These are phyloP conservation scores for Corynascus novoguineensis DNA, from an alignment of 495 filamentous ascomycete species.

Conservation along the genomic window DNA sequence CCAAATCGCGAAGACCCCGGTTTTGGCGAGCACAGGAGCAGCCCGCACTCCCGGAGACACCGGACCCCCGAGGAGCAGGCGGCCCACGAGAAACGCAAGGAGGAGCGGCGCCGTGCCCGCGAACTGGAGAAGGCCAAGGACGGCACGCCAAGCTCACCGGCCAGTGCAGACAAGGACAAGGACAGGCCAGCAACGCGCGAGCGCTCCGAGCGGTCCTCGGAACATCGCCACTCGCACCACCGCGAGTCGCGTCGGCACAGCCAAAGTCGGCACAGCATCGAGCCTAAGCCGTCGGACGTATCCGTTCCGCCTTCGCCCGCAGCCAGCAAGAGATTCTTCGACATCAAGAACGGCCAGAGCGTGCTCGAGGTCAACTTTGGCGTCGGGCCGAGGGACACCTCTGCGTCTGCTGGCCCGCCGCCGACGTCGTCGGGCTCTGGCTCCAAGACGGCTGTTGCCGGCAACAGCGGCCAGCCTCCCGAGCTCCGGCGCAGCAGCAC, in stretches of 20 bases:
- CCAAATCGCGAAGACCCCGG: conserved; percentile 34
- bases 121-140: conserved; percentile 26
- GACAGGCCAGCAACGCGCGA: conserved; percentile 16
- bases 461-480: conserved; percentile 12
- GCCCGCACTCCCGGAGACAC: conserved; percentile 26
- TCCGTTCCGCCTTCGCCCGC: conserved; percentile 19
- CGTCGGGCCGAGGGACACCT: conserved; percentile 10
- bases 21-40: conserved; percentile 28
- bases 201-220: conserved; percentile 20
- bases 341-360: conserved; percentile 35
- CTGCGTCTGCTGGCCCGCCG: not conserved
- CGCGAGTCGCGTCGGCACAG: conserved; percentile 36
- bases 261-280: conserved; percentile 31
- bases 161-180: conserved; percentile 17
- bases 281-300: conserved; percentile 23
- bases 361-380: conserved; percentile 28
- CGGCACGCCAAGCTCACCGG: conserved; percentile 16
- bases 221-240: conserved; percentile 22
- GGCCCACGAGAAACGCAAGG: conserved; percentile 35
- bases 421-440: conserved; percentile 15
- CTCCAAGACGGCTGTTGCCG: conserved; percentile 15
- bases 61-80: conserved; percentile 43
- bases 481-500: conserved; percentile 30
- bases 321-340: conserved; percentile 38
- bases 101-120: conserved; percentile 29